These are phyloP conservation scores for Celoporthe dispersa DNA, from an alignment of 2,329 filamentous ascomycete genomes.

Conservation along the genomic window DNA sequence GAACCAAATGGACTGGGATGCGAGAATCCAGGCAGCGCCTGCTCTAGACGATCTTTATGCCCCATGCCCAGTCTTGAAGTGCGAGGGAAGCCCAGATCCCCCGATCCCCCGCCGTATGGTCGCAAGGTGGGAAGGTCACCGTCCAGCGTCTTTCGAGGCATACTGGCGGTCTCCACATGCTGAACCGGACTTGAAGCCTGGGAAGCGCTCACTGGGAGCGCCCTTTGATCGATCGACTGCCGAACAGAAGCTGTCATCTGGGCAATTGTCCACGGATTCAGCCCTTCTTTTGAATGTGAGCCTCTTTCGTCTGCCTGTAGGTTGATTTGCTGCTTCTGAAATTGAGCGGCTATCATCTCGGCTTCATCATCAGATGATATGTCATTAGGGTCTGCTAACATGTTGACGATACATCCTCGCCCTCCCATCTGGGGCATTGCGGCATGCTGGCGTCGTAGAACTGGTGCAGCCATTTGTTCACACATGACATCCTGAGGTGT, in stretches of 20 bases:
- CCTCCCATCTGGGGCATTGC: background rate
- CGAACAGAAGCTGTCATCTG: slow-evolving; percentile 39
- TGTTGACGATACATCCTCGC: slow-evolving; percentile 22
- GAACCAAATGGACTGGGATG: background rate
- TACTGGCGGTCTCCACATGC: background rate
- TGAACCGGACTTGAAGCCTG: background rate
- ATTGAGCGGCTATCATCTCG: background rate
- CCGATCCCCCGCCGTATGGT: slow-evolving; percentile 35
- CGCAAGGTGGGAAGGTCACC: slow-evolving; percentile 37
- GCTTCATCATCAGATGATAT: slow-evolving; percentile 28
- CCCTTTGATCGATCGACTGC: background rate
- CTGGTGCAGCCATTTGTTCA: background rate
- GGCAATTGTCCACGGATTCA: slow-evolving; percentile 48
- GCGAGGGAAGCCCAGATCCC: slow-evolving; percentile 36
- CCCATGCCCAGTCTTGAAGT: background rate
- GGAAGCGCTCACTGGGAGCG: background rate
- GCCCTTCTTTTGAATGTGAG: slow-evolving; percentile 27
- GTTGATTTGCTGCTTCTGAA: background rate
- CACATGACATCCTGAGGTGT: background rate
- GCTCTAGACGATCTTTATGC: background rate
- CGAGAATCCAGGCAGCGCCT: background rate
- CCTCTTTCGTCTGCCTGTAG: background rate
- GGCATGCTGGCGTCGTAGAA: background rate
- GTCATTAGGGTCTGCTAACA: slow-evolving; percentile 25
- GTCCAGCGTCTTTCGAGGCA: background rate